Conservation (phyloP, 768 basidiomycete species). For the Agrocybe pediades region DNA sequence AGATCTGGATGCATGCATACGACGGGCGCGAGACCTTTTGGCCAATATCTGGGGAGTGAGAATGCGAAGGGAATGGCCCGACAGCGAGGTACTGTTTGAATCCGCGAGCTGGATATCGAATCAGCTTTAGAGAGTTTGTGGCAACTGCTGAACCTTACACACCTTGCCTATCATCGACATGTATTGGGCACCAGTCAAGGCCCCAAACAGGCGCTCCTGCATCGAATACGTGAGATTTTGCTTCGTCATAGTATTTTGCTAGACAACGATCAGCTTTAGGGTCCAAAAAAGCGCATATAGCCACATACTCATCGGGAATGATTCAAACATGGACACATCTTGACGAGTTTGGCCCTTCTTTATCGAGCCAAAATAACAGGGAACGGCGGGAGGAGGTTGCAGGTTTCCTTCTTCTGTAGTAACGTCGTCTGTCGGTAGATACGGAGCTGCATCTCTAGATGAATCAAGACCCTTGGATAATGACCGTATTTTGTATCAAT, state of each 20-base stretch:
- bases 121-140: too few species aligned
- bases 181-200: conserved; percentile 91
- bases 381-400: conserved; percentile 52
- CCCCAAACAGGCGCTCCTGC: conserved; percentile 92
- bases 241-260: conserved; percentile 65
- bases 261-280: conserved; percentile 3
- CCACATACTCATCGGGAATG: conserved; percentile 57
- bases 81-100: conserved; percentile 85
- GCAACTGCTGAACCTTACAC: neutral
- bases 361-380: conserved; percentile 70
- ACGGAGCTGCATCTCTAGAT: conserved; percentile 55
- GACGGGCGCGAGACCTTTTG: conserved; percentile 54
- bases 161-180: conserved; percentile 59
- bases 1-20: conserved; percentile 82
- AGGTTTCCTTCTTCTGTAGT: conserved; percentile 53
- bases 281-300: neutral
- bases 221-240: conserved; percentile 72
- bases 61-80: conserved; percentile 66
- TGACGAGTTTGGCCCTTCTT: conserved; percentile 46
- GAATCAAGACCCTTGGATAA: conserved; percentile 10
- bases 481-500: neutral
- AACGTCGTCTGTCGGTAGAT: conserved; percentile 56
- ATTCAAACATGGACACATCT: conserved; percentile 56
- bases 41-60: conserved; percentile 69
- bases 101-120: conserved; percentile 46